phyloP scores from a whole-genome alignment of 257 asterid genomes.

The Schizonepeta tenuifolia region DNA sequence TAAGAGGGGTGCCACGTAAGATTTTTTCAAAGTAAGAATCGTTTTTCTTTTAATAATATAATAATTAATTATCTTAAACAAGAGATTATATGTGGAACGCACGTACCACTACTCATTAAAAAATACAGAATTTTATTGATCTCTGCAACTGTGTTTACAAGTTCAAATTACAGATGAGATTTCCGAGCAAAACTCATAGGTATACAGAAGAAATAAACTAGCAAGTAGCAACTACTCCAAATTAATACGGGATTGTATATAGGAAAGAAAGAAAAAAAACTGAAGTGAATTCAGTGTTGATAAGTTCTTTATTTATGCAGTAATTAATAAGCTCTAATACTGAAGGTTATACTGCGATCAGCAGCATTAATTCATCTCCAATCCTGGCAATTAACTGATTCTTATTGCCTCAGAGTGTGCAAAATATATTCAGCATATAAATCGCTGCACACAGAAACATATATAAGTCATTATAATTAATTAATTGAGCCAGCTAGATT shows the following conservation, averaged over 20 bases:
- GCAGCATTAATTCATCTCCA: neutral
- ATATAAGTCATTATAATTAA: neutral
- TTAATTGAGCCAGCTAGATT: too few species aligned
- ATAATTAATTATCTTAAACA: too few species aligned
- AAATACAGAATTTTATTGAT: neutral
- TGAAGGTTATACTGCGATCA: neutral
- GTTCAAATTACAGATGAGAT: neutral
- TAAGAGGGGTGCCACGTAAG: too few species aligned
- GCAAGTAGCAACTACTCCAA: neutral
- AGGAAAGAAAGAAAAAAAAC: too few species aligned
- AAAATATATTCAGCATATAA: constrained; percentile 66
- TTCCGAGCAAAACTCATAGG: neutral
- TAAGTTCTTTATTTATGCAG: neutral
- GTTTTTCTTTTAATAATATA: too few species aligned
- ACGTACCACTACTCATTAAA: too few species aligned
- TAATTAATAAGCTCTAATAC: neutral
- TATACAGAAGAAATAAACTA: neutral
- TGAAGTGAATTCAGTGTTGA: neutral
- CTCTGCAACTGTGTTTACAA: neutral
- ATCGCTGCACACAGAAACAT: constrained; percentile 37
- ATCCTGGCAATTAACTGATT: neutral
- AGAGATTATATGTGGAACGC: too few species aligned
- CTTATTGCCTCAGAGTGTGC: constrained; percentile 13
- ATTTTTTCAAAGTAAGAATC: too few species aligned
- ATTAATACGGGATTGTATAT: too few species aligned